Base-by-base conservation (phyloP, 169 alveolate genomes). In the Babesia divergens region DNA sequence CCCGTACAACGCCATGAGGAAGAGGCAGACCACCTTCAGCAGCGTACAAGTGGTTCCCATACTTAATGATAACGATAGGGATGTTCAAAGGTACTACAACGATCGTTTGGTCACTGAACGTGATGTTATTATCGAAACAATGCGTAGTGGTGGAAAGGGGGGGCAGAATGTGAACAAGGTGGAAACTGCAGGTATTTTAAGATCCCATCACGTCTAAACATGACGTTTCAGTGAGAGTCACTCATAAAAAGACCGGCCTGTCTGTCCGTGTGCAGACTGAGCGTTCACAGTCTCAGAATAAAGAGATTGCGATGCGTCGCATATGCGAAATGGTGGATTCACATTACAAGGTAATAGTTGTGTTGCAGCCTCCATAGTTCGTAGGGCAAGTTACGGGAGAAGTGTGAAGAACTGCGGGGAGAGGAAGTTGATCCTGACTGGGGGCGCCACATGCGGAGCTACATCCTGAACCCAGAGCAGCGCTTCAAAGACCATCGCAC, bases 121-220 rank as follows among this genome's bases (percentile, higher is more conserved):
- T 43, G 97, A 92, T 58, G 52, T 94, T 14, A 88, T 66, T 28
- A 83, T 94, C 26, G 97, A 95, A 65, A 90, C 93, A 18, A 92
- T 92, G 96, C 82, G 97, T 35, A 91, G 97, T 16, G 84, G 94
- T 32, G 98, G 98, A 4, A 96, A 96, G 29, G 98, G 98, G 26
- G 98, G 98, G 13, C 94, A 95, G 75, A 96, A 94, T 84, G 98
- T 95, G 11, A 95, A 95, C 84, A 95, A 90, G 60, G 94, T 95
- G 38, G 98, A 94, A 64, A 92, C 97, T 6, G 98, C 98, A 8
- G 87, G 87, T 77, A 54, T 9, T 64, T 13, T 16, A 24, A 6
- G 29, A 18, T 2, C 5, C 26, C 29, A 51, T 26, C 35, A 6
- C 43, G 18, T 18, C 31, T 28, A 38, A 11, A 2, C n/a, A n/a